These are phyloP conservation scores for Vitis riparia DNA, from an alignment of 164 flowering plant species.

Conservation along the genomic window DNA sequence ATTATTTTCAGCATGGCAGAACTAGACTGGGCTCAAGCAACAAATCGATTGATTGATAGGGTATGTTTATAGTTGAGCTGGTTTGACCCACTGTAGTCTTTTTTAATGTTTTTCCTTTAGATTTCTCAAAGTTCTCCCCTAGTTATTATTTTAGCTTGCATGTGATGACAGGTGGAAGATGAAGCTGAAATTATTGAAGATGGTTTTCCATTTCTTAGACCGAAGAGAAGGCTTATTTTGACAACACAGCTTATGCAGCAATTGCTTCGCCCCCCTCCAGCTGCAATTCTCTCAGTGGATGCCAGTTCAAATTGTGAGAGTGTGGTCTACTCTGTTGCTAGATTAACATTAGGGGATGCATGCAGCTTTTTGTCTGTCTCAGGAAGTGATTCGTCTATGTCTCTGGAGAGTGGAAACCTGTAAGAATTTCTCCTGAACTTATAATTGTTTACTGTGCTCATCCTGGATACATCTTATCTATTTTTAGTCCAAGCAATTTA, in stretches of 20 bases:
- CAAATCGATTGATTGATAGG: conserved; percentile 51
- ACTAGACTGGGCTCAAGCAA: conserved; percentile 47
- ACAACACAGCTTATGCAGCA: conserved; percentile 67
- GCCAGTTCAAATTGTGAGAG: conserved; percentile 35
- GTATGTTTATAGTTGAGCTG: conserved; percentile 23
- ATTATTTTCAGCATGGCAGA: conserved; percentile 45
- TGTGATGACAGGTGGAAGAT: conserved; percentile 41
- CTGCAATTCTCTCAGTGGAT: conserved; percentile 41
- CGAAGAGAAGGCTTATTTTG: conserved; percentile 52
- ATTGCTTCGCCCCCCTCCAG: conserved; percentile 46
- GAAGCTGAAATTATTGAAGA: conserved; percentile 42
- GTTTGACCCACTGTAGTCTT: not conserved
- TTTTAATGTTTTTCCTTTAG: not conserved
- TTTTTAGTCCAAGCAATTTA: not conserved
- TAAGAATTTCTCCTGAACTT: conserved; percentile 25
- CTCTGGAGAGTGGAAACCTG: conserved; percentile 24
- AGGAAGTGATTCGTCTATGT: conserved; percentile 15
- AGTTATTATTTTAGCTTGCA: not conserved
- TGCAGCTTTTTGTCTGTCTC: conserved; percentile 33
- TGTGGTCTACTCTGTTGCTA: conserved; percentile 36
- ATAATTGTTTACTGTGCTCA: conserved; percentile 2
- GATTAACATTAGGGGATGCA: conserved; percentile 51
- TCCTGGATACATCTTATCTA: not conserved
- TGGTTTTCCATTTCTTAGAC: conserved; percentile 24
- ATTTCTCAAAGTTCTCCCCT: not conserved